A percentile compares a stretch with the other conserved stretches of the same genome.
Conservation (phyloP, 306 rosid genomes). For the Fagus crenata region DNA sequence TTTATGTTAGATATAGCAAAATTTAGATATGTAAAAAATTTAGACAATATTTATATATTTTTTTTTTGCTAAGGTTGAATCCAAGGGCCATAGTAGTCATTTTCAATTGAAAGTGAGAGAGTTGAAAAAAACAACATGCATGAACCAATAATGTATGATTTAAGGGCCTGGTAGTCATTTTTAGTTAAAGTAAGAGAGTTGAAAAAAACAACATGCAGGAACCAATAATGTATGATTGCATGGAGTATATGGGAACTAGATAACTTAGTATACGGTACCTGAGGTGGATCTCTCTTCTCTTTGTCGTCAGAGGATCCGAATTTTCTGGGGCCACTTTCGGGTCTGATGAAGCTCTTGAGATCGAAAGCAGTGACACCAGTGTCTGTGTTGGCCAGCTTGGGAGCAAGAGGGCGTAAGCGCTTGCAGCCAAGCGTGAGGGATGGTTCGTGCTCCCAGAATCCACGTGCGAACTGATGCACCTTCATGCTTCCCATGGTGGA, state of each 20-base stretch:
- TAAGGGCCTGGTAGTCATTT: not conserved
- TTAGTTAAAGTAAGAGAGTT: not conserved
- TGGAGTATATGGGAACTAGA: not conserved
- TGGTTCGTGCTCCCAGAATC: conserved; percentile 81
- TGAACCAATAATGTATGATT: not conserved
- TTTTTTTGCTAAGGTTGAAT: not conserved
- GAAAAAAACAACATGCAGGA: not conserved
- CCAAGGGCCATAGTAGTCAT: not conserved
- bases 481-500: conserved; percentile 80
- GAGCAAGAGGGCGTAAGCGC: conserved; percentile 91
- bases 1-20: no score
- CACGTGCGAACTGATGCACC: conserved; percentile 94
- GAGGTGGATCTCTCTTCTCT: conserved; percentile 47
- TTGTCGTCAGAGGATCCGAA: conserved; percentile 36
- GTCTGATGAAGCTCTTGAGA: conserved; percentile 80
- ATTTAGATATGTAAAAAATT: not conserved
- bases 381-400: conserved; percentile 48
- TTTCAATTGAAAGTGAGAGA: not conserved
- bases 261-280: conserved; percentile 27
- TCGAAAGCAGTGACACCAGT: conserved; percentile 51
- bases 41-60: not conserved
- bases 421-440: conserved; percentile 81
- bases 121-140: not conserved
- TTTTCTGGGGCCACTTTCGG: conserved; percentile 62
- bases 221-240: conserved; percentile 3